These are phyloP conservation scores for Trichoderma breve DNA, from an alignment of 2,329 filamentous ascomycete genomes.

Conservation along the genomic window DNA sequence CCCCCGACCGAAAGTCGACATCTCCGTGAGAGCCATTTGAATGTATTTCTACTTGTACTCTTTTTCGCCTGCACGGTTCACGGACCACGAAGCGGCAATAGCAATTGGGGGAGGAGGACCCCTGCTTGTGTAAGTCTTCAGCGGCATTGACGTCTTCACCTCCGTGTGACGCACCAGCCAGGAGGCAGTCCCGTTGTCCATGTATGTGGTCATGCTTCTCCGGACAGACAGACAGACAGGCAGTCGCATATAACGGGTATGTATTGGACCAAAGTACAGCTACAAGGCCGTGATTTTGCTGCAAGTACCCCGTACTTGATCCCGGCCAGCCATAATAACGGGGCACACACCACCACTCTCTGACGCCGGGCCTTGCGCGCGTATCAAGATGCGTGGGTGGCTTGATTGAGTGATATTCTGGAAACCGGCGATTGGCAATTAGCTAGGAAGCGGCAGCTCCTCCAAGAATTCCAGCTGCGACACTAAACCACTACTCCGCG, in stretches of 20 bases:
- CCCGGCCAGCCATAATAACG: conserved; percentile 8
- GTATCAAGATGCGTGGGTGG: conserved; percentile 10
- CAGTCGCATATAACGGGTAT: background rate
- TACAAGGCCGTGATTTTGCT: background rate
- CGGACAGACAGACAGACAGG: background rate
- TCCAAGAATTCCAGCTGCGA: conserved; percentile 1
- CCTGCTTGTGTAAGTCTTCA: background rate
- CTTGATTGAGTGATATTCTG: conserved; percentile 19
- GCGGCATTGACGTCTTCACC: background rate
- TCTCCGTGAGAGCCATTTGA: conserved; percentile 15
- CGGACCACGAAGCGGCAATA: background rate
- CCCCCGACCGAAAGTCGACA: background rate
- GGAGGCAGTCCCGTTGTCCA: background rate
- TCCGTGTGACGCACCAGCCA: conserved; percentile 11
- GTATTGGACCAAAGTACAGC: background rate
- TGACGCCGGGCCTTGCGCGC: conserved; percentile 9
- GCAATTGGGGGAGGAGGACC: background rate
- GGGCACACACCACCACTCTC: background rate
- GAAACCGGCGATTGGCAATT: conserved; percentile 8
- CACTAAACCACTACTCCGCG: background rate
- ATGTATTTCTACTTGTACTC: background rate
- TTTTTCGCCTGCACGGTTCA: background rate
- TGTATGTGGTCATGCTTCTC: background rate
- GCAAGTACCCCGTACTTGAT: background rate
- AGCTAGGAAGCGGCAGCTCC: background rate